Base-by-base conservation (phyloP, 2,329 filamentous ascomycete species). In the Aspergillus fijiensis region DNA sequence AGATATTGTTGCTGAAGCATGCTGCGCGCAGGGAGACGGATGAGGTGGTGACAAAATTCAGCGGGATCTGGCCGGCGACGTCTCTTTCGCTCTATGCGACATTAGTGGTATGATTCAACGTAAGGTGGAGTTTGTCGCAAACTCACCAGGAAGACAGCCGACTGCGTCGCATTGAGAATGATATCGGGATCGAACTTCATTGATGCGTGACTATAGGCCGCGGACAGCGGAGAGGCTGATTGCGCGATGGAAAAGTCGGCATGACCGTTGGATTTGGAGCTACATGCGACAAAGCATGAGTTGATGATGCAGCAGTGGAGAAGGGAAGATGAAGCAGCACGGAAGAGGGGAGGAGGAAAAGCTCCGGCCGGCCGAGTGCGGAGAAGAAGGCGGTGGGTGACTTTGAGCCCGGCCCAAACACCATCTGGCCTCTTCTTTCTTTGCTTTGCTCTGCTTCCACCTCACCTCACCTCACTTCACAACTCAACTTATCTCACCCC, bases 41-140 rank as follows among this genome's bases (percentile, higher is more conserved):
- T 10, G 86, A 83, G 16, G 77, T 73, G 3, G 84, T 85, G 45
- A 87, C 81, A 70, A 80, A 88, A 67, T 89, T 87, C 67, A 89
- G 82, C 2, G 87, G 87, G 6, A 89, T 77, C 58, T 80, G 77
- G 11, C 84, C 74, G 23, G 82, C 80, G 47, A 87, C 76, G 77
- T 89, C 87, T 72, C 87, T 77, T 71, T 88, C 84, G 49, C 85
- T 85, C 86, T 87, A 66, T 45, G 21, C 51, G 48, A 53, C 16
- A 39, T 67, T 55, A 67, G 67, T 59, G 60, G 42, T 11, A 29
- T 33, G 42, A 23, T 29, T 6, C 7, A 5, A n/a, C 11, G 12
- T 29, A 29, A 29, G 27, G 7, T 16, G 23, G 14, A 21, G 23
- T n/a, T 21, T 42, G 19, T 27, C 6, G 39, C 19, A 50, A 42